phyloP scores from a whole-genome alignment of 208 protist species.

The Leishmania lainsoni region DNA sequence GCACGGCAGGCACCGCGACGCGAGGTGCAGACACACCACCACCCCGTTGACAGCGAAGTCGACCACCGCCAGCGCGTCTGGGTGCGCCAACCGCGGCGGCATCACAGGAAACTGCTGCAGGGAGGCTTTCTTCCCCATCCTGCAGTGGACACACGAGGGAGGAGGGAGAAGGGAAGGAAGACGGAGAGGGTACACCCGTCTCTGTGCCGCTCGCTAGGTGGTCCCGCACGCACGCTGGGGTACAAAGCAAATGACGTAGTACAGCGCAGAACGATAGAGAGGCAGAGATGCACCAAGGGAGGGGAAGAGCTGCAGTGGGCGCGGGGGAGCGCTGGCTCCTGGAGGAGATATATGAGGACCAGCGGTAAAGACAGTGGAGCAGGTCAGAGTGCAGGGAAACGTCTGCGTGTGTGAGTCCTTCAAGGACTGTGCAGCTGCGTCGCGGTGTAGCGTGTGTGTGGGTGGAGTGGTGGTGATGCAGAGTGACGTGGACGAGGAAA shows the following conservation, averaged over 20 bases:
- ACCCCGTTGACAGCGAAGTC: slow-evolving; percentile 23
- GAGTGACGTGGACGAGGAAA: not conserved
- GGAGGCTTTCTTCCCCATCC: slow-evolving; percentile 1
- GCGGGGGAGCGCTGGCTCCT: not conserved
- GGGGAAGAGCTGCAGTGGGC: not conserved
- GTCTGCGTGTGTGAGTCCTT: not conserved
- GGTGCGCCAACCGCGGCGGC: not conserved
- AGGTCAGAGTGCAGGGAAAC: not conserved
- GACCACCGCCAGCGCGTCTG: slow-evolving; percentile 17
- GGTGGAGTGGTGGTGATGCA: not conserved
- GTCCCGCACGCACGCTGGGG: not conserved
- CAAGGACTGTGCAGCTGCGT: not conserved
- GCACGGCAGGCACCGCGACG: slow-evolving; percentile 22
- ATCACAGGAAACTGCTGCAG: not conserved
- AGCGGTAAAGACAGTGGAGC: not conserved
- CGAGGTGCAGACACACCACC: slow-evolving; percentile 12
- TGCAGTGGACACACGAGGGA: not conserved
- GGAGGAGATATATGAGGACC: not conserved
- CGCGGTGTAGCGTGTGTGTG: not conserved
- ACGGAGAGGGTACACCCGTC: not conserved
- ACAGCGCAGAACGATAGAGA: not conserved
- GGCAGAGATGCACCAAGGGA: no score
- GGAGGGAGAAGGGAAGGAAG: not conserved
- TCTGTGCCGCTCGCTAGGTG: not conserved
- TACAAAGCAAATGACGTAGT: not conserved